Percentiles rank a stretch among this genome's conserved stretches.
These are phyloP conservation scores for Pseudotsuga menziesii DNA, from an alignment of 75 land plant genomes.

Conservation along the genomic window DNA sequence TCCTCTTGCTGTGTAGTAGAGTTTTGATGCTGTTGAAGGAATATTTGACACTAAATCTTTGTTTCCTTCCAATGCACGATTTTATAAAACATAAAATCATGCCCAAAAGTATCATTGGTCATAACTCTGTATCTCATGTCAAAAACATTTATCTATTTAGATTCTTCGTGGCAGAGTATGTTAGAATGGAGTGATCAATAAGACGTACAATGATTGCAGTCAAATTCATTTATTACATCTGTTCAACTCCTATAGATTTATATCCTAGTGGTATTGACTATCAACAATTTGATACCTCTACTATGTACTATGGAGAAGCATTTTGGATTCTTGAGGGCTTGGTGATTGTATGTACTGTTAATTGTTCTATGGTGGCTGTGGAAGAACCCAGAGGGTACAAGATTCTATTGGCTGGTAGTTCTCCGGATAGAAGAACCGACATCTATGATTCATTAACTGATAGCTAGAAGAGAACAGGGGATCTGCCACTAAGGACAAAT, in stretches of 20 bases:
- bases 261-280: not conserved
- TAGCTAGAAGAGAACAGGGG: too few species aligned
- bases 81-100: not conserved
- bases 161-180: not conserved
- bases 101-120: not conserved
- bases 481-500: too few species aligned
- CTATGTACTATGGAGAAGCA: too few species aligned
- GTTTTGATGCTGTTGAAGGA: not conserved
- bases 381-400: too few species aligned
- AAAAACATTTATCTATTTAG: not conserved
- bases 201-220: not conserved
- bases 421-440: too few species aligned
- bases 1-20: slow-evolving; percentile 28
- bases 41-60: not conserved
- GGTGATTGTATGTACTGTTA: too few species aligned
- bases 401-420: too few species aligned
- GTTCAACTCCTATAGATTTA: not conserved
- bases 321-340: too few species aligned
- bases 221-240: not conserved
- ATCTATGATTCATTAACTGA: too few species aligned
- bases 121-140: not conserved
- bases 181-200: not conserved
- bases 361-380: too few species aligned
- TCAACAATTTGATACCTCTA: too few species aligned
- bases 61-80: not conserved